Conservation (phyloP, 2,329 filamentous ascomycete species). For the Trichoderma simmonsii region DNA sequence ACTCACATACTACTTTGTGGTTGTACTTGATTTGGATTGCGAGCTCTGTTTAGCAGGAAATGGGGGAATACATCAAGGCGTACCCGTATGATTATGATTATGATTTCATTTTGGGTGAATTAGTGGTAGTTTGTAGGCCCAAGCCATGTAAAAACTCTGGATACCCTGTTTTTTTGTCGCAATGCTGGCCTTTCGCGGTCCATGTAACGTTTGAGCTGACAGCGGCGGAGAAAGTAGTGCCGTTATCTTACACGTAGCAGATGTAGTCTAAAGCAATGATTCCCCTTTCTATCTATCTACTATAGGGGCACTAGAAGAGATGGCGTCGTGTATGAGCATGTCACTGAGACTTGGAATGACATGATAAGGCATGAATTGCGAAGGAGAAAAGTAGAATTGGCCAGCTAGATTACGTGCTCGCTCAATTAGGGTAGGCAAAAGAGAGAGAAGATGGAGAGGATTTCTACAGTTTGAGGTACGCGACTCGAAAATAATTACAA, state of each 20-base stretch:
- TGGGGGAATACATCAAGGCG: not conserved
- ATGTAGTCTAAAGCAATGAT: not conserved
- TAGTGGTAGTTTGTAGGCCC: not conserved
- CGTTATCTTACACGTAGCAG: not conserved
- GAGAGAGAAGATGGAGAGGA: too few species aligned
- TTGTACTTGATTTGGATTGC: not conserved
- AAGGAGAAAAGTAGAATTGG: not conserved
- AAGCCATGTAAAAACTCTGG: not conserved
- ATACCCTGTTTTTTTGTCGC: not conserved
- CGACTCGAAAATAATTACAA: not conserved
- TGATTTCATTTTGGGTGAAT: not conserved
- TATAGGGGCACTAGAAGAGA: not conserved
- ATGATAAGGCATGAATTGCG: not conserved
- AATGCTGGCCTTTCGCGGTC: not conserved
- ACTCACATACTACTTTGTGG: not conserved
- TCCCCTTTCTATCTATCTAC: not conserved
- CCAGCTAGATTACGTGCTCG: not conserved
- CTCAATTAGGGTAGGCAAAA: not conserved
- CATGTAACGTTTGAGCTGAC: conserved; percentile 3
- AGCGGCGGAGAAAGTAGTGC: not conserved
- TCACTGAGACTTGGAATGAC: not conserved
- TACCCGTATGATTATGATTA: not conserved
- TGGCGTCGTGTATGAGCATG: not conserved
- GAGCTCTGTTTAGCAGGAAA: not conserved
- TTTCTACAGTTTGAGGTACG: not conserved